phyloP scores from a whole-genome alignment of 208 protist species.

The Naegleria lovaniensis region DNA sequence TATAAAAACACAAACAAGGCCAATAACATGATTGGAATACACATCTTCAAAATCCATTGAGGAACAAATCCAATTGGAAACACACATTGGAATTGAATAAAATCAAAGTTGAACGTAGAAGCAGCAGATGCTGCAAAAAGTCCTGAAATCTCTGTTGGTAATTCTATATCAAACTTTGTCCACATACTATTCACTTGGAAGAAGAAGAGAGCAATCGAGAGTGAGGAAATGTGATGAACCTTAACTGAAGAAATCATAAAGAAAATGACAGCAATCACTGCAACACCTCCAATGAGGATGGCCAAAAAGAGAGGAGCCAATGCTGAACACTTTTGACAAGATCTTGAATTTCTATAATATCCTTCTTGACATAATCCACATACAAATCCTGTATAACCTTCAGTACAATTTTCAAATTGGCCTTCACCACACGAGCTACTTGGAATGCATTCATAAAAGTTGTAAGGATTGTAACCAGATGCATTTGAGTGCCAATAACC shows the following conservation, averaged over 20 bases:
- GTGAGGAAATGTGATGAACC: neutral
- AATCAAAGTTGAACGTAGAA: constrained; percentile 1
- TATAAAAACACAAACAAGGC: neutral
- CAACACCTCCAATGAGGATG: neutral
- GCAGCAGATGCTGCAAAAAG: neutral
- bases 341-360: neutral
- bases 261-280: neutral
- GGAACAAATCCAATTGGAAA: neutral
- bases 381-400: neutral
- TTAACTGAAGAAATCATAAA: neutral
- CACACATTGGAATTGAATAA: neutral
- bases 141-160: neutral
- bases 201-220: neutral
- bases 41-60: neutral
- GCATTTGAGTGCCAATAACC: neutral
- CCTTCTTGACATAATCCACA: neutral
- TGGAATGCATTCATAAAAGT: neutral
- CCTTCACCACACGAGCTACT: neutral
- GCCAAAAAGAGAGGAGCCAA: neutral
- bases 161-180: neutral
- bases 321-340: neutral
- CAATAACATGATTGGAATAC: neutral
- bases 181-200: neutral
- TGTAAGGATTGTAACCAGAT: neutral
- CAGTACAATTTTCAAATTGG: neutral